Evolutionary conservation across 192 early-diverging fungal species (phyloP).

Genomic region (Coemansia sp.): DNA sequence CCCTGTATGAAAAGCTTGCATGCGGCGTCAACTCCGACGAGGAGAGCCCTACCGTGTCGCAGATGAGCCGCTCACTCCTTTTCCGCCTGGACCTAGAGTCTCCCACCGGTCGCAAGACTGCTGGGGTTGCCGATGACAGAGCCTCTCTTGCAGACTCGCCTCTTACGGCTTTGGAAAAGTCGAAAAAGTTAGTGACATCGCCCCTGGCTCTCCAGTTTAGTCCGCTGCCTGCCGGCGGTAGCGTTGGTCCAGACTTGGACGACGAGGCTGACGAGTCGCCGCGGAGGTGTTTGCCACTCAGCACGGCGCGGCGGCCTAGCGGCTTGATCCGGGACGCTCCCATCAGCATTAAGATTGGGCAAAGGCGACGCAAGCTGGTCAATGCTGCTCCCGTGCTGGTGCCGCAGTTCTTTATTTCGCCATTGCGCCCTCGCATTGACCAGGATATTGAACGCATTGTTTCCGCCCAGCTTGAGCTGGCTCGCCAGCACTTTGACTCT

Average conservation of each 20-base stretch:
- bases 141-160: slow-evolving; percentile 9
- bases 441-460: slow-evolving; percentile 12
- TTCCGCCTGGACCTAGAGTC: slow-evolving; percentile 48
- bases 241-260: neutral
- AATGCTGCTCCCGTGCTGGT: slow-evolving; percentile 4
- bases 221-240: neutral
- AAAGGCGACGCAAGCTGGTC: slow-evolving; percentile 11
- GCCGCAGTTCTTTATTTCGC: slow-evolving; percentile 37
- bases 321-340: neutral
- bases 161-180: slow-evolving; percentile 7
- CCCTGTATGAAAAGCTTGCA: slow-evolving; percentile 36
- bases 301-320: slow-evolving; percentile 6
- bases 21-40: slow-evolving; percentile 19
- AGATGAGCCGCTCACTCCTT: slow-evolving; percentile 45
- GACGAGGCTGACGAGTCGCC: neutral
- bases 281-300: neutral
- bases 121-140: neutral
- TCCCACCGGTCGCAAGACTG: slow-evolving; percentile 16
- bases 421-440: slow-evolving; percentile 24
- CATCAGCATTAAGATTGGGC: slow-evolving; percentile 5
- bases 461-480: slow-evolving; percentile 28
- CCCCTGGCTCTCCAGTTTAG: slow-evolving; percentile 3
- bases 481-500: slow-evolving; percentile 35
- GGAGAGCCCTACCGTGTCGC: slow-evolving; percentile 45
- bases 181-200: neutral